phyloP scores from a whole-genome alignment of 164 flowering plant species.

The Aristolochia fimbriata region DNA sequence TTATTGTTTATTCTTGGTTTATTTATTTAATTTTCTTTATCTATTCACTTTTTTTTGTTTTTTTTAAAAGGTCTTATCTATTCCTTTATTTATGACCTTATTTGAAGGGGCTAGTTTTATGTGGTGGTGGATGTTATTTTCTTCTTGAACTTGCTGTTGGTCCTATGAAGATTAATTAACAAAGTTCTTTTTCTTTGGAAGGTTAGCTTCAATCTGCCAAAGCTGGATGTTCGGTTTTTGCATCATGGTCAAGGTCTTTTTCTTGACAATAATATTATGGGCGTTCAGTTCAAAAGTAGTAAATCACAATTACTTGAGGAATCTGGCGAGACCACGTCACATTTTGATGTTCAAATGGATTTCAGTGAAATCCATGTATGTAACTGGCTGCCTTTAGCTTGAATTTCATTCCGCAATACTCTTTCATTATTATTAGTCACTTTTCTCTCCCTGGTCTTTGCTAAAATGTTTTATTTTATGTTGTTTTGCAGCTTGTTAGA shows the following conservation, averaged over 20 bases:
- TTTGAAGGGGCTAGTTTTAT: no score
- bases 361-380: constrained; percentile 95
- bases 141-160: no score
- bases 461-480: constrained; percentile 6
- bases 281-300: constrained; percentile 62
- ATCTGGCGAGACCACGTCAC: constrained; percentile 69
- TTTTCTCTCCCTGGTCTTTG: not conserved
- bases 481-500: constrained; percentile 64
- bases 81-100: no score
- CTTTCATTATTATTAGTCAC: not conserved
- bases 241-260: constrained; percentile 48
- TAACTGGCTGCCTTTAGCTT: not conserved
- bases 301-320: constrained; percentile 76
- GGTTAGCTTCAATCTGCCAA: constrained; percentile 82
- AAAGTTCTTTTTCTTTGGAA: constrained; percentile 26
- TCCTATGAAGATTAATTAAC: constrained; percentile 9
- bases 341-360: constrained; percentile 85
- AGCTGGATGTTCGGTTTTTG: constrained; percentile 56
- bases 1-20: no score
- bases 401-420: no score
- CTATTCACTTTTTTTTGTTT: no score
- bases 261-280: constrained; percentile 75
- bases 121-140: no score
- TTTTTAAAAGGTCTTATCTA: no score
- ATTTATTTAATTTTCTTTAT: no score